These are phyloP conservation scores for Spiraea crenata DNA, from an alignment of 331 rosid genomes.

Conservation along the genomic window DNA sequence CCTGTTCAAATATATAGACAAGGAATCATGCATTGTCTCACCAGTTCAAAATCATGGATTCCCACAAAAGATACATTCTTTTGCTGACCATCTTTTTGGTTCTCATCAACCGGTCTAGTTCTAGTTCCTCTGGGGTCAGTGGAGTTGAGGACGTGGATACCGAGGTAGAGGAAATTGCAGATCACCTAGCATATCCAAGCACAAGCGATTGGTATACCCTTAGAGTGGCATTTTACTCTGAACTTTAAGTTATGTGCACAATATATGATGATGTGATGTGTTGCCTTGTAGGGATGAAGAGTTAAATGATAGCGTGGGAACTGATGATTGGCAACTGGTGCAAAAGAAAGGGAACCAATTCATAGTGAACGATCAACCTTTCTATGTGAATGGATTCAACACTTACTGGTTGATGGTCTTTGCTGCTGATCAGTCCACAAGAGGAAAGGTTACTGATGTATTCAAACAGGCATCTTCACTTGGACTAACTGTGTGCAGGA, in stretches of 20 bases:
- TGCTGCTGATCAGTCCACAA: conserved; percentile 88
- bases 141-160: conserved; percentile 30
- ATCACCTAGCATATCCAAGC: conserved; percentile 32
- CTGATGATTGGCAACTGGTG: conserved; percentile 68
- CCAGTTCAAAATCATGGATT: conserved; percentile 42
- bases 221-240: neutral
- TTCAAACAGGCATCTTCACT: conserved; percentile 73
- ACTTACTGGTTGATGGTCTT: conserved; percentile 93
- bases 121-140: conserved; percentile 27
- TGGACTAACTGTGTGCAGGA: conserved; percentile 88
- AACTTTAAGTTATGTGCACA: neutral
- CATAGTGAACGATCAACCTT: conserved; percentile 68
- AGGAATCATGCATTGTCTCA: conserved; percentile 7
- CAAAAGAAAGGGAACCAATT: conserved; percentile 87
- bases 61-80: conserved; percentile 30
- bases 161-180: conserved; percentile 31
- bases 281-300: conserved; percentile 39
- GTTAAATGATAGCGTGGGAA: conserved; percentile 27
- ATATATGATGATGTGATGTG: neutral
- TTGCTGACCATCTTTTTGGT: conserved; percentile 34
- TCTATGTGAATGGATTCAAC: conserved; percentile 93
- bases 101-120: conserved; percentile 22
- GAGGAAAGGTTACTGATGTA: conserved; percentile 78
- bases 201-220: conserved; percentile 37
- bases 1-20: conserved; percentile 36